Conservation (phyloP, 2,329 filamentous ascomycete genomes). For the Cladosporium halotolerans region DNA sequence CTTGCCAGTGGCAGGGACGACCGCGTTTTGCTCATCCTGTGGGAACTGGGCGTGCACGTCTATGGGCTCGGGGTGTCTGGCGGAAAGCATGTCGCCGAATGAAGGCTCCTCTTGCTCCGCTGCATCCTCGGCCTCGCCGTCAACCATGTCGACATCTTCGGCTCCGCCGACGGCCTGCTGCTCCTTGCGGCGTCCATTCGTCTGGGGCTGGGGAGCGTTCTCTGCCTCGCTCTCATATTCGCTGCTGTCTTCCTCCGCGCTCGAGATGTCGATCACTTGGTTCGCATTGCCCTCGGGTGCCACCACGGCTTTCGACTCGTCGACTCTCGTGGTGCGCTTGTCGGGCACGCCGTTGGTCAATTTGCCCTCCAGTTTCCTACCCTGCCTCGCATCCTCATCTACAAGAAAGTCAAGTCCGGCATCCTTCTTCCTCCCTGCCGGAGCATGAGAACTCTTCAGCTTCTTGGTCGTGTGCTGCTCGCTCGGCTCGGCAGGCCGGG, state of each 20-base stretch:
- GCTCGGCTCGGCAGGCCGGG: slow-evolving; percentile 22
- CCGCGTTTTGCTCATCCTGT: slow-evolving; percentile 39
- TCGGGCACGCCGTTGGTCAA: slow-evolving; percentile 50
- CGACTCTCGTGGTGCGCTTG: slow-evolving; percentile 46
- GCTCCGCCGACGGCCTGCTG: slow-evolving; percentile 19
- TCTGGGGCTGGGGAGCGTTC: slow-evolving; percentile 1
- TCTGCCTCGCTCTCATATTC: slow-evolving; percentile 19
- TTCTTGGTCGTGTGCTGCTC: slow-evolving; percentile 21
- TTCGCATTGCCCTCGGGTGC: slow-evolving; percentile 36
- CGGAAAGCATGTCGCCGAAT: slow-evolving; percentile 79
- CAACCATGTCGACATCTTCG: slow-evolving; percentile 17
- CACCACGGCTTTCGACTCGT: slow-evolving; percentile 53
- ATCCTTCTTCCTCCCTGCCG: slow-evolving; percentile 16
- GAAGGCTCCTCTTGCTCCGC: slow-evolving; percentile 49
- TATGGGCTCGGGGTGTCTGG: slow-evolving; percentile 63
- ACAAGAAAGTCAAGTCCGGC: slow-evolving; percentile 29
- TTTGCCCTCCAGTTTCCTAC: slow-evolving; percentile 38
- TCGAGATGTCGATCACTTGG: slow-evolving; percentile 44
- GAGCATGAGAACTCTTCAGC: slow-evolving; percentile 30
- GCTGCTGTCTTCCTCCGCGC: slow-evolving; percentile 34
- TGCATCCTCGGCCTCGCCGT: slow-evolving; percentile 30
- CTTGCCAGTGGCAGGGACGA: slow-evolving; percentile 36
- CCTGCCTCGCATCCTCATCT: slow-evolving; percentile 29
- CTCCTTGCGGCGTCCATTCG: slow-evolving; percentile 21
- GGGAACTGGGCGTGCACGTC: slow-evolving; percentile 60